A percentile compares a stretch with the other conserved stretches of the same genome.
Conservation (phyloP, 2,329 filamentous ascomycete genomes). For the Grosmannia huntii region DNA sequence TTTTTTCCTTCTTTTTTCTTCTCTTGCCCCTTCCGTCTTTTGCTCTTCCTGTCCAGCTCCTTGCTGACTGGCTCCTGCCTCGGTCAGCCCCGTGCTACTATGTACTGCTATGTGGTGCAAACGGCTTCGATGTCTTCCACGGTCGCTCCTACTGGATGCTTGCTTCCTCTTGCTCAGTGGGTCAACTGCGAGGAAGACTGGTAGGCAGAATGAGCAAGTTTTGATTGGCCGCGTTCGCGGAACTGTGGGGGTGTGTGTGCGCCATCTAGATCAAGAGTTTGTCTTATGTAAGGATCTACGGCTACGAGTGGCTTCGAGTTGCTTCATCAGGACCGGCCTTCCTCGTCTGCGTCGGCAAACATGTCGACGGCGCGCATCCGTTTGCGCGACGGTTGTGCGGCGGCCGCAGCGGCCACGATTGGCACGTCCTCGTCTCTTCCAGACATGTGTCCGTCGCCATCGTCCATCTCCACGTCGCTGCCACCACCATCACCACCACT, state of each 20-base stretch:
- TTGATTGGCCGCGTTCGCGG: slow-evolving; percentile 21
- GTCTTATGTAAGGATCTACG: not conserved
- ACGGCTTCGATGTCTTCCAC: not conserved
- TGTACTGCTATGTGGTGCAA: not conserved
- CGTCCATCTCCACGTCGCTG: not conserved
- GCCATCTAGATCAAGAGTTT: too few relatives aligned
- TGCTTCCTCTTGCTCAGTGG: not conserved
- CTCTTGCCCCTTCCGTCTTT: too few relatives aligned
- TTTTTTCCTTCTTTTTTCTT: not conserved
- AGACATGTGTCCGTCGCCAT: not conserved
- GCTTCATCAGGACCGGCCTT: too few relatives aligned
- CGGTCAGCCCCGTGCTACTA: not conserved
- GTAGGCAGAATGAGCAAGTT: slow-evolving; percentile 24
- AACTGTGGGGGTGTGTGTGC: slow-evolving; percentile 24
- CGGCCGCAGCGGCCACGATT: too few relatives aligned
- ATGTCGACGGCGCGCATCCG: slow-evolving; percentile 71
- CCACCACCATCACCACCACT: slow-evolving; percentile 4
- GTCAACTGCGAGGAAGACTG: not conserved
- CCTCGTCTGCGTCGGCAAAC: slow-evolving; percentile 61
- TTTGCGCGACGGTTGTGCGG: slow-evolving; percentile 31
- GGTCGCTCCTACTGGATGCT: not conserved
- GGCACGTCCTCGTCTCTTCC: not conserved
- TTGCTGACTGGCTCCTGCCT: too few relatives aligned
- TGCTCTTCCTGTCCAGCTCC: too few relatives aligned
- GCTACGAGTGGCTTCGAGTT: too few relatives aligned